Percentiles rank a stretch among this genome's conserved stretches.
phyloP scores from a whole-genome alignment of 768 basidiomycete genomes.

The Strobilomyces dryophilus region DNA sequence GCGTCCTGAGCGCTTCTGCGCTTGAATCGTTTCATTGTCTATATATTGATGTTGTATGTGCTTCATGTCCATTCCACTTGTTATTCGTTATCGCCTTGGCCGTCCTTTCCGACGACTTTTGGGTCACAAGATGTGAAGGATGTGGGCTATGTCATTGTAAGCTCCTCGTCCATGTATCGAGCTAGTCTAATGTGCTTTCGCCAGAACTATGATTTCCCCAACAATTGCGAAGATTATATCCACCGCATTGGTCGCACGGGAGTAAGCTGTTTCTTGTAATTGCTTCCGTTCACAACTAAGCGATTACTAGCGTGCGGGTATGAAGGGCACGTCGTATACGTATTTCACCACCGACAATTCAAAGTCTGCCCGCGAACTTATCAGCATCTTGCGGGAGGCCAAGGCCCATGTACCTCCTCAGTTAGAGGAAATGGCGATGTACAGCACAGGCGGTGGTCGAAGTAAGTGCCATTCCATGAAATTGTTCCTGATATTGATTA shows the following conservation, averaged over 20 bases:
- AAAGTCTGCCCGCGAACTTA: slow-evolving; percentile 89
- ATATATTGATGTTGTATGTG: slow-evolving; percentile 33
- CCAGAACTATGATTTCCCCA: slow-evolving; percentile 96
- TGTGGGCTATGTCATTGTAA: slow-evolving; percentile 92
- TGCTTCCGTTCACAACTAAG: slow-evolving; percentile 11
- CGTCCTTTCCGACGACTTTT: slow-evolving; percentile 29
- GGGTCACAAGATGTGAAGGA: slow-evolving; percentile 89
- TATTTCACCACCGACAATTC: slow-evolving; percentile 97
- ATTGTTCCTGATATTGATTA: neutral
- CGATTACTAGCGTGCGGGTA: slow-evolving; percentile 69
- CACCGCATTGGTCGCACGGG: slow-evolving; percentile 99
- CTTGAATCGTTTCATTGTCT: slow-evolving; percentile 26
- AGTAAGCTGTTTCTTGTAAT: slow-evolving; percentile 38
- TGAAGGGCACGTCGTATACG: slow-evolving; percentile 89
- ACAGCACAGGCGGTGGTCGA: slow-evolving; percentile 74
- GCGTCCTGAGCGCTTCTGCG: slow-evolving; percentile 30
- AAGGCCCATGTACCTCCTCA: slow-evolving; percentile 84
- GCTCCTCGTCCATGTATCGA: neutral
- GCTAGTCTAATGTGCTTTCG: slow-evolving; percentile 6
- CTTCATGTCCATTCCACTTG: slow-evolving; percentile 26
- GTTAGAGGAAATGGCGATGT: slow-evolving; percentile 90
- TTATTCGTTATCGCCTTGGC: slow-evolving; percentile 4
- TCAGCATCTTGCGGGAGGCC: slow-evolving; percentile 81
- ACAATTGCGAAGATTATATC: slow-evolving; percentile 97
- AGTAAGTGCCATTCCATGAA: slow-evolving; percentile 37